A percentile compares a stretch with the other conserved stretches of the same genome.
phyloP scores from a whole-genome alignment of 805 yeast species.

The Lachancea lanzarotensis region DNA sequence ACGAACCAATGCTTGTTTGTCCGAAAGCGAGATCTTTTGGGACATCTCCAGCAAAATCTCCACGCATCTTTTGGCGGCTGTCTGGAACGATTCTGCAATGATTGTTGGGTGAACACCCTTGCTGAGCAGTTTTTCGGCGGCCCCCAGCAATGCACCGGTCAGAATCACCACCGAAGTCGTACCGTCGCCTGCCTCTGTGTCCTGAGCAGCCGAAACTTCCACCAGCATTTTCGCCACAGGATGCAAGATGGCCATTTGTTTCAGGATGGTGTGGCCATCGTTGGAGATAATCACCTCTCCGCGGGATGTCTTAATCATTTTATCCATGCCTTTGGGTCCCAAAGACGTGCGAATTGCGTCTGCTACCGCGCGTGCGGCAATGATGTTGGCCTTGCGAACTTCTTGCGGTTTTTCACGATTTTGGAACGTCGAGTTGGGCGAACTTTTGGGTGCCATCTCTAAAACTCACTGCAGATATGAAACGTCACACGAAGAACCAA shows the following conservation, averaged over 20 bases:
- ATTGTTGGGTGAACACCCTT: conserved; percentile 95
- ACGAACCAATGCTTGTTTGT: conserved; percentile 74
- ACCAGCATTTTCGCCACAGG: conserved; percentile 99
- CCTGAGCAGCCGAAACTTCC: conserved; percentile 96
- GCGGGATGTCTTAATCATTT: conserved; percentile 89
- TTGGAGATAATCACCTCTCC: conserved; percentile 94
- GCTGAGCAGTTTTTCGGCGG: conserved; percentile 83
- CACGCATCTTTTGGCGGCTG: conserved; percentile 78
- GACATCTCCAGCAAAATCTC: conserved; percentile 83
- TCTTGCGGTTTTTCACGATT: conserved; percentile 94
- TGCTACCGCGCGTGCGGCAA: conserved; percentile 91
- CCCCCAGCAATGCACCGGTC: conserved; percentile 90
- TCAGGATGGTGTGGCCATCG: conserved; percentile 95
- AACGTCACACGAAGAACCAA: background rate
- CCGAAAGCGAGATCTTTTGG: conserved; percentile 66
- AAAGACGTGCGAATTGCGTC: conserved; percentile 92
- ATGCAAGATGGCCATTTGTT: conserved; percentile 97
- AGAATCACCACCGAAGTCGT: conserved; percentile 95
- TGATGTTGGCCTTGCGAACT: conserved; percentile 79
- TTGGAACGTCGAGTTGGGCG: conserved; percentile 82
- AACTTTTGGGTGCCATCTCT: conserved; percentile 29
- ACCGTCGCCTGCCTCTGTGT: conserved; percentile 99
- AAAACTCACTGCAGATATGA: background rate
- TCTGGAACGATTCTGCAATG: conserved; percentile 87
- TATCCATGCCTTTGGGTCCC: conserved; percentile 99